Base-by-base conservation (phyloP, 192 early-diverging fungal genomes). In the Tieghemiomyces parasiticus region DNA sequence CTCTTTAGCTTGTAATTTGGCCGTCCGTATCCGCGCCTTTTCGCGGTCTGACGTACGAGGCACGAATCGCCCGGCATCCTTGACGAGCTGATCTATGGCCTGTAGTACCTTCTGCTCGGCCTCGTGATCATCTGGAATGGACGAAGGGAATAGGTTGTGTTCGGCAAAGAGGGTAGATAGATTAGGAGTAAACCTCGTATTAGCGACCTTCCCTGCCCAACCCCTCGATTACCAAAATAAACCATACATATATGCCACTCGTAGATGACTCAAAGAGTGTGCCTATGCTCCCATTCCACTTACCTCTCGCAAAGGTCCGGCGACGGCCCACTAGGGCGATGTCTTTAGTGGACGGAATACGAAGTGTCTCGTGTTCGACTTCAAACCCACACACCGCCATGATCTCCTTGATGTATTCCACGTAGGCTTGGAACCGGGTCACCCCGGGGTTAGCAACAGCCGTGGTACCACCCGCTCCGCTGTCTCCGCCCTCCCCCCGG, bases 271-370 rank as follows among this genome's bases (percentile, higher is more conserved):
- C 20, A 13, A 3, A 26, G 30, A 13, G 2, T 14, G 20, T n/a
- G 13, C 28, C 20, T 12, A 28, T 19, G 4, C 52, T 0, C 20
- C 32, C 29, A 32, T 1, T 29, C 8, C n/a, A 29, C 52, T 29
- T 54, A 54, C 52, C 28, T 9, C 29, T 4, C 28, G 54, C 35
- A 30, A 19, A 38, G 0, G 55, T 64, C 9, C 68, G 60, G 19
- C 47, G 46, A n/a, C 73, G 71, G 19, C 88, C 87, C 35, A 90
- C 65, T 1, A 90, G 64, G 1, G 82, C 84, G 47, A 86, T 70
- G 48, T 90, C 89, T 49, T 86, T 86, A 20, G 88, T 87, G n/a
- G 84, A 86, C 0, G 88, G 88, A 14, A 90, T 90, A 33, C 88
- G 66, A 47, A 90, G 58, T 47, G 70, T 71, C 62, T 90, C 88